phyloP scores from a whole-genome alignment of 2,329 filamentous ascomycete species.

The Triangularia verruculosa region DNA sequence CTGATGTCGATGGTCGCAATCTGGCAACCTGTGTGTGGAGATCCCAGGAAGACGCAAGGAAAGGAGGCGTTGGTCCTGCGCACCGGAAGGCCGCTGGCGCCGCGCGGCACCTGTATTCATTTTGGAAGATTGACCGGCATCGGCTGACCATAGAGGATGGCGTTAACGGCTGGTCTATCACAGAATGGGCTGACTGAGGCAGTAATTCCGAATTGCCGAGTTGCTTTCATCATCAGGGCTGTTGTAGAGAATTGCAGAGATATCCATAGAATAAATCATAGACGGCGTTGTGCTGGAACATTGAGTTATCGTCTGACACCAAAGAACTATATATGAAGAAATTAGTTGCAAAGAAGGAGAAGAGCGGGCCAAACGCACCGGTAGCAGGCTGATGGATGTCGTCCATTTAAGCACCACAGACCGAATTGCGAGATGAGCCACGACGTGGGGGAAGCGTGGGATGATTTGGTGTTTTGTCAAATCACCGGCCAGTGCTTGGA shows the following conservation, averaged over 20 bases:
- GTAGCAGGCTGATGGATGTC: slow-evolving; percentile 13
- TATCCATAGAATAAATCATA: not conserved
- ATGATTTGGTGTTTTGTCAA: slow-evolving; percentile 8
- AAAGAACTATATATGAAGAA: not conserved
- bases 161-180: slow-evolving; percentile 61
- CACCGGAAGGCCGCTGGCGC: slow-evolving; percentile 64
- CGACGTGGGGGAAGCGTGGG: slow-evolving; percentile 6
- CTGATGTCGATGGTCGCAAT: slow-evolving; percentile 68
- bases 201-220: no score
- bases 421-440: slow-evolving; percentile 12
- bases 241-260: not conserved
- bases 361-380: not conserved
- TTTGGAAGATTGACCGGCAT: slow-evolving; percentile 68
- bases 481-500: slow-evolving; percentile 10
- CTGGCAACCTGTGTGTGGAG: slow-evolving; percentile 76
- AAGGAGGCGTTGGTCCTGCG: slow-evolving; percentile 58
- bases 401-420: slow-evolving; percentile 24
- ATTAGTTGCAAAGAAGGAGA: not conserved
- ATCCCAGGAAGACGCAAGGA: slow-evolving; percentile 55
- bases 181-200: slow-evolving; percentile 47
- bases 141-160: slow-evolving; percentile 66
- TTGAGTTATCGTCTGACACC: not conserved
- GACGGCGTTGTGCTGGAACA: not conserved
- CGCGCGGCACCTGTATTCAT: slow-evolving; percentile 60
- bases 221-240: not conserved